Conservation (phyloP, 2,329 filamentous ascomycete genomes). For the Claviceps digitariae region DNA sequence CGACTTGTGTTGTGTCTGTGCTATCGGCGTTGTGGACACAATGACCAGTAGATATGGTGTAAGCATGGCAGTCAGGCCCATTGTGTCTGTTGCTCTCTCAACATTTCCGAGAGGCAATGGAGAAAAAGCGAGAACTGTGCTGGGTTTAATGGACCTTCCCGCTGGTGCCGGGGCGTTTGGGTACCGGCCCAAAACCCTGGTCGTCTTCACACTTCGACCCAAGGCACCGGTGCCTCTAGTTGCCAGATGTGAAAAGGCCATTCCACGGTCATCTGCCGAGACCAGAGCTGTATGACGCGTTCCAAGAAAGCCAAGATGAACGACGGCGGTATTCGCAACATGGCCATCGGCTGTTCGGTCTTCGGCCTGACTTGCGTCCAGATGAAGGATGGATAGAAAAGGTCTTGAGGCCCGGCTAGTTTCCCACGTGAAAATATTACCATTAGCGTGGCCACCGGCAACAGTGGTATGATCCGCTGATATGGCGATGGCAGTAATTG, state of each 20-base stretch:
- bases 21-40: slow-evolving; percentile 90
- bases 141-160: slow-evolving; percentile 68
- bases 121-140: slow-evolving; percentile 85
- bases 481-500: slow-evolving; percentile 75
- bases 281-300: slow-evolving; percentile 89
- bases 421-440: slow-evolving; percentile 96
- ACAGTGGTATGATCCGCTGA: slow-evolving; percentile 90
- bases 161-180: slow-evolving; percentile 51
- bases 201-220: slow-evolving; percentile 75
- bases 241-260: slow-evolving; percentile 96
- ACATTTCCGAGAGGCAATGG: slow-evolving; percentile 88
- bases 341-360: slow-evolving; percentile 69
- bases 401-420: slow-evolving; percentile 67
- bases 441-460: slow-evolving; percentile 77
- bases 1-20: slow-evolving; percentile 92
- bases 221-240: slow-evolving; percentile 80
- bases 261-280: slow-evolving; percentile 85
- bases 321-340: slow-evolving; percentile 59
- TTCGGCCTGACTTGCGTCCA: slow-evolving; percentile 52
- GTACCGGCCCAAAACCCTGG: slow-evolving; percentile 81
- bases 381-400: slow-evolving; percentile 73
- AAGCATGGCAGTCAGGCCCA: slow-evolving; percentile 88
- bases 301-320: slow-evolving; percentile 89
- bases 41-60: slow-evolving; percentile 93
- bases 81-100: slow-evolving; percentile 70